phyloP scores from a whole-genome alignment of 371 early-diverging fungal genomes.

The Rhizopus arrhizus region DNA sequence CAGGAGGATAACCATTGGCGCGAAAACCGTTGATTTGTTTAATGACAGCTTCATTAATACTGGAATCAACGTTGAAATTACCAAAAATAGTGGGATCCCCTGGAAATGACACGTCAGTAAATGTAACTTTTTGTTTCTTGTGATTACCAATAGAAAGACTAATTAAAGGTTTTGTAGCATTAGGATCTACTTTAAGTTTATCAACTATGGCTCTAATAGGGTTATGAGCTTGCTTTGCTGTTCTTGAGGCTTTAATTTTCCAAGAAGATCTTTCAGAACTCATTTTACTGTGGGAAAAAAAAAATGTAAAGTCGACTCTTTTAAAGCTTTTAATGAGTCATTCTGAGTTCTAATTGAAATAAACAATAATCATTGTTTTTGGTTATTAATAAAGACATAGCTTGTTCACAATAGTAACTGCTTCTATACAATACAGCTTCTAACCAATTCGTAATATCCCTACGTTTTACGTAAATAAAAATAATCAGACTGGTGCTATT shows the following conservation, averaged over 20 bases:
- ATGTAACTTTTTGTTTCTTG: neutral
- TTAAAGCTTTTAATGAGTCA: neutral
- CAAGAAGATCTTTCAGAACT: conserved; percentile 39
- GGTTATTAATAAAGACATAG: no score
- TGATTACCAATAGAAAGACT: conserved; percentile 76
- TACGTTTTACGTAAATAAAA: no score
- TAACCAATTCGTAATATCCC: no score
- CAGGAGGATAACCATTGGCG: conserved; percentile 86
- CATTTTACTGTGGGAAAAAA: conserved; percentile 14
- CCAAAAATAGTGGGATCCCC: conserved; percentile 93
- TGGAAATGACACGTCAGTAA: conserved; percentile 17
- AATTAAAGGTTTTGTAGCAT: conserved; percentile 71
- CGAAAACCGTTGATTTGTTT: conserved; percentile 67
- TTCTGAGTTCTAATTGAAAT: conserved; percentile 1
- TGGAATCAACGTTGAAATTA: conserved; percentile 80
- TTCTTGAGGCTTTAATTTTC: conserved; percentile 59
- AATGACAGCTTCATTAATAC: conserved; percentile 69
- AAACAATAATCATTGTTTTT: no score
- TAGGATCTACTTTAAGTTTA: conserved; percentile 71
- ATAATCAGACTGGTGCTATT: no score
- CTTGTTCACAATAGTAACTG: no score
- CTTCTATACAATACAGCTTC: no score
- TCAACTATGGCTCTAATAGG: conserved; percentile 90
- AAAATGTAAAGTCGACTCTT: neutral
- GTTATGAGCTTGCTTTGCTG: conserved; percentile 80